A percentile compares a stretch with the other conserved stretches of the same genome.
Evolutionary conservation across 108 stramenopile species (phyloP).

Genomic region (Schizochytrium sp.): DNA sequence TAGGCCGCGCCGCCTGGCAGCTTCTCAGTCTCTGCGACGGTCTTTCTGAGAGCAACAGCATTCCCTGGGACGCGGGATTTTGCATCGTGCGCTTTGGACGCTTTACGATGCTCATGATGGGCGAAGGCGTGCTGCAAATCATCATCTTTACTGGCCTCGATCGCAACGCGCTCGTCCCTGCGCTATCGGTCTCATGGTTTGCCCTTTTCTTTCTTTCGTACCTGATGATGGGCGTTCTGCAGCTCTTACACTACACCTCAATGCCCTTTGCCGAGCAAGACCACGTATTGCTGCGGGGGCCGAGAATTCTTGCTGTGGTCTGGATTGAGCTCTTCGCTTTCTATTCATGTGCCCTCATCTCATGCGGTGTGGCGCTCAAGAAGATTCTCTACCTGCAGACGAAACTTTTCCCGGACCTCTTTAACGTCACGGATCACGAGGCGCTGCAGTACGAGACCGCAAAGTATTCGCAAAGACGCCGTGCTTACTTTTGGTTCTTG

Average conservation of each 20-base stretch:
- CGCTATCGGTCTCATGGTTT: not conserved
- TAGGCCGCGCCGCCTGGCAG: not conserved
- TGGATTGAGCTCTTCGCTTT: constrained; percentile 1
- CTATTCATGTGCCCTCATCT: not conserved
- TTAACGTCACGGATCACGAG: not conserved
- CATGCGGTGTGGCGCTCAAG: not conserved
- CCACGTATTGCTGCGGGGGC: not conserved
- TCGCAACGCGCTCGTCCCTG: not conserved
- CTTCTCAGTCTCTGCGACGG: not conserved
- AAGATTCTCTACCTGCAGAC: not conserved
- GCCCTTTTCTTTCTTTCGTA: not conserved
- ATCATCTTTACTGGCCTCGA: not conserved
- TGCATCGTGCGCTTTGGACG: not conserved
- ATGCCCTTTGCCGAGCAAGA: not conserved
- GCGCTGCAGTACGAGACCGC: not conserved
- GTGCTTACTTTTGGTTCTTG: not conserved
- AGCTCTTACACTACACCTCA: not conserved
- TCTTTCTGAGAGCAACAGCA: not conserved
- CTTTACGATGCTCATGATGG: constrained; percentile 1
- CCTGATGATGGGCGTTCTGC: not conserved
- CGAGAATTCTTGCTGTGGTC: not conserved
- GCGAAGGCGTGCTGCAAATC: constrained; percentile 7
- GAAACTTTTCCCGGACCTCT: not conserved
- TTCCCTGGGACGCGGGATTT: not conserved
- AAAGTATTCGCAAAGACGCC: not conserved